Conservation (phyloP, 1,284 basidiomycete species). For the Austropuccinia psidii region DNA sequence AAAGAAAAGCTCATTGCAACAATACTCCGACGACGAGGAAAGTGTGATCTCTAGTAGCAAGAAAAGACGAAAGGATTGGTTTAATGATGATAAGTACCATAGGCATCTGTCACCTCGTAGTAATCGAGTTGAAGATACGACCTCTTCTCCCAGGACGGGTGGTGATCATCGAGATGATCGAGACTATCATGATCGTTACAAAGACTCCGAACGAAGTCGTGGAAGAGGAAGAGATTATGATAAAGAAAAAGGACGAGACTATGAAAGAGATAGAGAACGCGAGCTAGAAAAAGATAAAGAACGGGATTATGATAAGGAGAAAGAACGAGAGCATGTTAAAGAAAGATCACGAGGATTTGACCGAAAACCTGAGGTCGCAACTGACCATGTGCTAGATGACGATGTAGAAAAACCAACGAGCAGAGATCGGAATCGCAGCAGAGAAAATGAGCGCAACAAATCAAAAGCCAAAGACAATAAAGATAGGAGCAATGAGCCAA, state of each 20-base stretch:
- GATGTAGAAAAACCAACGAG: slow-evolving; percentile 66
- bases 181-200: slow-evolving; percentile 3
- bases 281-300: slow-evolving; percentile 66
- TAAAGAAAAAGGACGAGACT: not conserved
- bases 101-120: slow-evolving; percentile 17
- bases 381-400: slow-evolving; percentile 48
- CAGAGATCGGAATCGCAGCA: slow-evolving; percentile 50
- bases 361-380: not conserved
- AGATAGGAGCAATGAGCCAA: slow-evolving; percentile 36
- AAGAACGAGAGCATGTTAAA: slow-evolving; percentile 72
- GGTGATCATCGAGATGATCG: slow-evolving; percentile 10
- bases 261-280: not conserved
- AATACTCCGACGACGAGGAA: slow-evolving; percentile 21
- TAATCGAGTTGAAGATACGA: not conserved
- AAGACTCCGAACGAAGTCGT: slow-evolving; percentile 14
- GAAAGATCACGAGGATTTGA: slow-evolving; percentile 44
- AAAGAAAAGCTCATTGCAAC: slow-evolving; percentile 20
- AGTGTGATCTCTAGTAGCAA: slow-evolving; percentile 28
- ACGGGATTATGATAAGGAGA: slow-evolving; percentile 54
- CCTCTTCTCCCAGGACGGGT: slow-evolving; percentile 14
- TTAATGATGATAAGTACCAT: slow-evolving; percentile 35
- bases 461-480: slow-evolving; percentile 36
- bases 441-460: slow-evolving; percentile 32
- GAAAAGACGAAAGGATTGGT: slow-evolving; percentile 32
- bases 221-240: not conserved